These are phyloP conservation scores for Fusarium chaquense DNA, from an alignment of 2,329 filamentous ascomycete genomes.

Conservation along the genomic window DNA sequence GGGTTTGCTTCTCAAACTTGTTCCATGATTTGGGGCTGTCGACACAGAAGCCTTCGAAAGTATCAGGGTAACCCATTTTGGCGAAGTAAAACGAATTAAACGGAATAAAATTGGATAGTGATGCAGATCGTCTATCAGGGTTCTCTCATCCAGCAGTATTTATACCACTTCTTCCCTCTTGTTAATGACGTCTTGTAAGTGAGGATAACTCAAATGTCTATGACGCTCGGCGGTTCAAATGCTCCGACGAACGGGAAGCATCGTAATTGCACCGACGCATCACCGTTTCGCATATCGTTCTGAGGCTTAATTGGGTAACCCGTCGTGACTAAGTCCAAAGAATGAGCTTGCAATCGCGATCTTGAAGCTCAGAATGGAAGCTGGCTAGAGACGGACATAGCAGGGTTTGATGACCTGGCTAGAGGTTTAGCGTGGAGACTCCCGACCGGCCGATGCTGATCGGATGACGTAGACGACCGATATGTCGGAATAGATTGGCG, in stretches of 20 bases:
- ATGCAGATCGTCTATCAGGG: conserved; percentile 21
- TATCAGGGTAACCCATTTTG: conserved; percentile 60
- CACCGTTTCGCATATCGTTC: background rate
- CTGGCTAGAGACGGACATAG: conserved; percentile 17
- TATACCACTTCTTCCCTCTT: conserved; percentile 12
- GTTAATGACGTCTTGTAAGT: conserved; percentile 24
- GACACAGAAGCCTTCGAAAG: conserved; percentile 58
- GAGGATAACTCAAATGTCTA: conserved; percentile 15
- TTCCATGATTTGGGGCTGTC: conserved; percentile 58
- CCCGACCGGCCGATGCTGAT: background rate
- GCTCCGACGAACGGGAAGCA: conserved; percentile 7
- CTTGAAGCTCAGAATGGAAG: conserved; percentile 11
- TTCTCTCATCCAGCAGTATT: conserved; percentile 19
- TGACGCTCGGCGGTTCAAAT: conserved; percentile 17
- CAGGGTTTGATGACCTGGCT: background rate
- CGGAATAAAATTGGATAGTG: background rate
- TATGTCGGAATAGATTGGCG: conserved; percentile 3
- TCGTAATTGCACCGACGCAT: conserved; percentile 8
- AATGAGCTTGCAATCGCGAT: conserved; percentile 17
- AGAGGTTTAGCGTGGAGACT: conserved; percentile 8
- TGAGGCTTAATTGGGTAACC: conserved; percentile 19
- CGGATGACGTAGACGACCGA: conserved; percentile 26
- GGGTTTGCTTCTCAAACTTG: conserved; percentile 54
- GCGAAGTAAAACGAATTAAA: background rate
- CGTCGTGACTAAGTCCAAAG: background rate